These are phyloP conservation scores for Coniella vitis DNA, from an alignment of 2,329 filamentous ascomycete species.

Conservation along the genomic window DNA sequence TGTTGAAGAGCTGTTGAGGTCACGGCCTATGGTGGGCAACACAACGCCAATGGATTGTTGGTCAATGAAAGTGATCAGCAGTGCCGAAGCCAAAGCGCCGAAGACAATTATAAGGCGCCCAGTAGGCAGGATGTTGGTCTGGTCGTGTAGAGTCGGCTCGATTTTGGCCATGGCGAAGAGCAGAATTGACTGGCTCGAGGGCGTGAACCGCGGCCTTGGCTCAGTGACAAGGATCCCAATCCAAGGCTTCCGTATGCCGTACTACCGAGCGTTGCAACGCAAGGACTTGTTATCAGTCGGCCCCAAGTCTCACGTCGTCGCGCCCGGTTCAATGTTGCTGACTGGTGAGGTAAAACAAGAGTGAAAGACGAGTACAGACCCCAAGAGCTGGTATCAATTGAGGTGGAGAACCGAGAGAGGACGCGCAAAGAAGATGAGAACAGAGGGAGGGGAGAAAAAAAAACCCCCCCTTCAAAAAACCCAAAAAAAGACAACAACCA, in stretches of 20 bases:
- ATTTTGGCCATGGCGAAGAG: conserved; percentile 6
- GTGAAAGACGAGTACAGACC: not conserved
- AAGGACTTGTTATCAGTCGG: not conserved
- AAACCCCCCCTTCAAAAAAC: no score
- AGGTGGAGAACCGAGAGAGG: not conserved
- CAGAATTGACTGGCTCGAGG: not conserved
- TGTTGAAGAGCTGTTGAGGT: conserved; percentile 38
- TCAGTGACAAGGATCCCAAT: not conserved
- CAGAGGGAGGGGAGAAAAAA: not conserved
- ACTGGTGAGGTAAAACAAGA: not conserved
- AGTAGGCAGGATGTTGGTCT: conserved; percentile 50
- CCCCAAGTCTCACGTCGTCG: no score
- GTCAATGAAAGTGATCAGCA: conserved; percentile 50
- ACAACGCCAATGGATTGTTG: conserved; percentile 47
- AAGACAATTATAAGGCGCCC: conserved; percentile 45
- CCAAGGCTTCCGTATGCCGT: no score
- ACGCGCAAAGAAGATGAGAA: not conserved
- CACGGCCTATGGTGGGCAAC: conserved; percentile 44
- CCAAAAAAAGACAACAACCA: not conserved
- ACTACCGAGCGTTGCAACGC: no score
- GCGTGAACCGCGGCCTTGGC: not conserved
- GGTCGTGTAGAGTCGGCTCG: conserved; percentile 33
- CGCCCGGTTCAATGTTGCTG: not conserved
- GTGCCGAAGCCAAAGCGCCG: conserved; percentile 40
- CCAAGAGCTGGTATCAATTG: not conserved